Evolutionary conservation across 345 rosid species (phyloP), one percentile per base, ranked within the genome.

Genomic region (Gossypium longicalyx): DNA sequence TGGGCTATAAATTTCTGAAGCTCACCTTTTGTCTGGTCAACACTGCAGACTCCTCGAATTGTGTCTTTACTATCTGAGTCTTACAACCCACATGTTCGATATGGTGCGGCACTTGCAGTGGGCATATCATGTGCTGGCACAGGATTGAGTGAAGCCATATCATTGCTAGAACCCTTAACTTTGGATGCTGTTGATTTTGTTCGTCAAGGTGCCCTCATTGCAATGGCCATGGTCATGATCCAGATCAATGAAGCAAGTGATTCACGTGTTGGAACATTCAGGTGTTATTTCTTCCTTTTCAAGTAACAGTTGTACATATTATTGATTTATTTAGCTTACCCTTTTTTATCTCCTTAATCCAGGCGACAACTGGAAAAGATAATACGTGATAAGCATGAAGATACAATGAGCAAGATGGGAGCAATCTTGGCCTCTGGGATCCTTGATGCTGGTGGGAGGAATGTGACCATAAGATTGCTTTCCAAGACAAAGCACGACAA

Each of bases 341-440:
- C 41, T 5, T 56, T 13, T 15, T 77, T 56, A 52, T 52, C 11
- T 8, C 7, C 43, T 56, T 77, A 7, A 62, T 73, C 45, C 68
- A 96, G 99, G 84, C 95, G 97, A 44, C 99, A 93, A 68, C 77
- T 96, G 73, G 98, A 93, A 77, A 96, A 96, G 80, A 96, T 93
- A 66, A 90, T 96, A 77, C 91, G 90, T 43, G 98, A 96, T 81
- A 96, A 93, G 80, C 98, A 91, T 69, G 97, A 96, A 83, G 99
- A 96, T 56, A 93, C 99, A 68, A 96, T 93, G 98, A 96, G 99
- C 90, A 96, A 96, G 87, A 96, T 96, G 99, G 99, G 99, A 66
- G 99, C 99, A 11, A 93, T 96, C 78, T 80, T 96, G 83, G 98
- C 99, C 44, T 90, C 95, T 67, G 99, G 98, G 70, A 93, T 96